phyloP scores from a whole-genome alignment of 192 early-diverging fungal species.

The Podila clonocystis region DNA sequence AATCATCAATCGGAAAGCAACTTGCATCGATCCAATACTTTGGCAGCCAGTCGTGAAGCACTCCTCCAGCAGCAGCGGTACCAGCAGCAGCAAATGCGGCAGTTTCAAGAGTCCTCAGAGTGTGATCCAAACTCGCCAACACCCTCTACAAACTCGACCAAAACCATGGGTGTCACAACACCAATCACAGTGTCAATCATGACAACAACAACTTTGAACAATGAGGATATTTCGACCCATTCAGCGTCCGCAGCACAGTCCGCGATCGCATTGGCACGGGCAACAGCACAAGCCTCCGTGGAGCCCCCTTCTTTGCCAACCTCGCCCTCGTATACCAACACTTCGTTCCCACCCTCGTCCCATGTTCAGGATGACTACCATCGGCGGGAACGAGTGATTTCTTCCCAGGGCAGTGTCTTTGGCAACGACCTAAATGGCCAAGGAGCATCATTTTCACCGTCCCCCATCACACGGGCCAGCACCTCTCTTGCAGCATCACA shows the following conservation, averaged over 20 bases:
- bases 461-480: conserved; percentile 23
- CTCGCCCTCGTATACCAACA: conserved; percentile 4
- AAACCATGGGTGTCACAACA: neutral
- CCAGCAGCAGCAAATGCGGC: conserved; percentile 21
- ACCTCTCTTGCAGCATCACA: conserved; percentile 16
- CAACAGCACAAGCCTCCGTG: neutral
- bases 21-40: neutral
- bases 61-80: conserved; percentile 22
- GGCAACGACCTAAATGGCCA: neutral
- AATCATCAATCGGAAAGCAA: neutral
- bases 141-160: neutral
- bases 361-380: neutral
- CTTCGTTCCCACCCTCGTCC: neutral
- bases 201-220: neutral
- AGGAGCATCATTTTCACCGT: conserved; percentile 21
- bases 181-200: neutral
- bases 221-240: neutral
- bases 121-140: neutral
- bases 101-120: conserved; percentile 14
- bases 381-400: neutral
- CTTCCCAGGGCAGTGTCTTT: neutral
- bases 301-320: neutral
- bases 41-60: conserved; percentile 1
- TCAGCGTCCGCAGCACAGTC: neutral
- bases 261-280: neutral